phyloP scores from a whole-genome alignment of 2,329 filamentous ascomycete genomes.

The Coniochaeta ligniaria region DNA sequence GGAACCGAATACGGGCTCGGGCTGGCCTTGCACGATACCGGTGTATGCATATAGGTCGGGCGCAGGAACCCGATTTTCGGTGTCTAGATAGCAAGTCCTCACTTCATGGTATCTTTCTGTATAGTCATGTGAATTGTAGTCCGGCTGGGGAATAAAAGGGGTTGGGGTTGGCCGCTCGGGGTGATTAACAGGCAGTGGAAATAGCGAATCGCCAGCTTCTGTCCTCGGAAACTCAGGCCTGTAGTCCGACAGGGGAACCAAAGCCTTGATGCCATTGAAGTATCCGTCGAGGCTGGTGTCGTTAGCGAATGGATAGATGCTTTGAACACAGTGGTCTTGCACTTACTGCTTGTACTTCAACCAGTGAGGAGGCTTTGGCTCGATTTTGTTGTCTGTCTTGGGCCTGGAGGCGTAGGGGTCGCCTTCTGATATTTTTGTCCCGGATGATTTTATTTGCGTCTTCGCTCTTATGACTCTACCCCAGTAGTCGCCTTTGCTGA shows the following conservation, averaged over 20 bases:
- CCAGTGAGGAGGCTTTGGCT: conserved; percentile 26
- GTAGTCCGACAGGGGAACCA: conserved; percentile 59
- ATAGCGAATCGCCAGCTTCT: conserved; percentile 23
- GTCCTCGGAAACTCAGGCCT: conserved; percentile 64
- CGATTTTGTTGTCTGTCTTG: not conserved
- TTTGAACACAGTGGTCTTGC: not conserved
- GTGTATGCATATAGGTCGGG: conserved; percentile 62
- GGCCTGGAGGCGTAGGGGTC: conserved; percentile 5
- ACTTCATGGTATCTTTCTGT: conserved; percentile 43
- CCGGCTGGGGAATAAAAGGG: conserved; percentile 63
- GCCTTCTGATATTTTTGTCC: not conserved
- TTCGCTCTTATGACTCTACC: conserved; percentile 2
- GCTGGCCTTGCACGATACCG: conserved; percentile 68
- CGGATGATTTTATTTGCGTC: conserved; percentile 9
- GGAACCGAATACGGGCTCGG: conserved; percentile 70
- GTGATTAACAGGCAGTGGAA: conserved; percentile 24
- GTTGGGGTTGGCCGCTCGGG: conserved; percentile 35
- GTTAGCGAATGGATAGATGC: conserved; percentile 7
- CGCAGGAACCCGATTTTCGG: conserved; percentile 44
- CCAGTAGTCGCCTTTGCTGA: conserved; percentile 3
- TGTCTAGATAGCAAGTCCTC: conserved; percentile 57
- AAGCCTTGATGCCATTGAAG: conserved; percentile 66
- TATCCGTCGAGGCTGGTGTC: conserved; percentile 65
- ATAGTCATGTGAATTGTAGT: conserved; percentile 52
- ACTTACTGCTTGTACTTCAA: conserved; percentile 36